Evolutionary conservation across 2,329 filamentous ascomycete species (phyloP), one percentile per base, ranked within the genome.

Genomic region (Albifimbria verrucaria): DNA sequence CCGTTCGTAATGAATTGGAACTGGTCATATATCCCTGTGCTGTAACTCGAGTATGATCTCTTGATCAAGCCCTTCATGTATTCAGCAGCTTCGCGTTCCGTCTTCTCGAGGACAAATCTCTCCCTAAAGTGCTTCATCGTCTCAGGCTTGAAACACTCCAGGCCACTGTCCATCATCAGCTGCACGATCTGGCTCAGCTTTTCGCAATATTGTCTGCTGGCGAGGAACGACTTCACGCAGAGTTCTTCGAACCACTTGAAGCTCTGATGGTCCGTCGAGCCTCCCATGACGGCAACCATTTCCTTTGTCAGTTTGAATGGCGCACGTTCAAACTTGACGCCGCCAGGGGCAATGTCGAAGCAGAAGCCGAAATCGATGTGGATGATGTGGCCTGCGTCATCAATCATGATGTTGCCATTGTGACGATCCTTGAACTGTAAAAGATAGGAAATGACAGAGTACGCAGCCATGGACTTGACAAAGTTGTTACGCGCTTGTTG

Each of bases 361-460:
- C 93, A 97, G 81, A 99, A 99, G 10, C 94, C 94, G 66, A 99
- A 99, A 70, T 99, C 94, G 62, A 99, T 97, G 76, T 99, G 94
- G 51, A 99, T 83, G 65, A 99, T 96, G 72, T 99, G 94, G 4
- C 95, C 94, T 1, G 89, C 90, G 65, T 97, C 93, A 69, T 99
- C 93, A 58, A 99, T 87, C 95, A 99, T 99, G 77, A 99, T 99
- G 77, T 99, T 99, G 57, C 94, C 94, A 70, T 99, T 99, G 76
- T 99, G 94, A 3, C 94, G 87, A 69, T 99, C 94, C 72, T 99
- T 99, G 86, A 99, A 97, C 66, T 99, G 95, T 36, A 99, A 77
- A 15, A 99, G 79, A 75, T 96, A 99, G 0, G 91, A 95, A 59
- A 99, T 97, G 64, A 99, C 88, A 18, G 90, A 95, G 77, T 99